Evolutionary conservation across 2,329 filamentous ascomycete species (phyloP).

Genomic region (Penicillium sp.): DNA sequence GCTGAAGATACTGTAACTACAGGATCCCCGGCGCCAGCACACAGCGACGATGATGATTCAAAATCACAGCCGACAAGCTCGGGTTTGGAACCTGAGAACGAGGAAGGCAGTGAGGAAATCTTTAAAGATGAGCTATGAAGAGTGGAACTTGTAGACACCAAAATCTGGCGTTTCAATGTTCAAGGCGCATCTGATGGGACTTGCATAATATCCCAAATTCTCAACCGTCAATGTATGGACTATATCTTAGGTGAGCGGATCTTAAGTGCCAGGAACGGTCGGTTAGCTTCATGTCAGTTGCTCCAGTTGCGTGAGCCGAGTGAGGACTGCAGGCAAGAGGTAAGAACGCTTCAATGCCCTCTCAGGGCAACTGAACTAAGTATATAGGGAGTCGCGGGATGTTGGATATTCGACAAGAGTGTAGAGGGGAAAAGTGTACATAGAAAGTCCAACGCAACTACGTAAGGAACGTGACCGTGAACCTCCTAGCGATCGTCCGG

Average conservation of each 20-base stretch:
- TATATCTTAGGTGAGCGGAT: background rate
- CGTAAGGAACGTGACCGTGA: conserved; percentile 25
- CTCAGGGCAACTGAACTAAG: background rate
- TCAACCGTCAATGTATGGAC: background rate
- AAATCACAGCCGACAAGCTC: background rate
- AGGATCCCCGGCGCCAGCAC: conserved; percentile 22
- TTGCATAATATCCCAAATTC: background rate
- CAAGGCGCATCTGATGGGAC: background rate
- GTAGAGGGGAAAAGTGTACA: background rate
- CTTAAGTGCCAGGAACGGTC: conserved; percentile 8
- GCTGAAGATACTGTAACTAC: conserved; percentile 18
- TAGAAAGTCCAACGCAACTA: conserved; percentile 1
- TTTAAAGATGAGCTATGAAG: conserved; percentile 38
- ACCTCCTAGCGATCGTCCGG: conserved; percentile 22
- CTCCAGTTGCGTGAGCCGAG: conserved; percentile 18
- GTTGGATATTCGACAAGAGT: background rate
- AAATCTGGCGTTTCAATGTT: conserved; percentile 7
- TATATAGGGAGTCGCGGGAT: background rate
- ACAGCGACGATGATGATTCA: conserved; percentile 7
- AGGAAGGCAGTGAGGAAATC: conserved; percentile 36
- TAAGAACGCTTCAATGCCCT: background rate
- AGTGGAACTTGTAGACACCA: conserved; percentile 5
- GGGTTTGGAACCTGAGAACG: conserved; percentile 4
- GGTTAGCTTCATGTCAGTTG: conserved; percentile 22
- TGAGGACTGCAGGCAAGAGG: conserved; percentile 9